These are phyloP conservation scores for Iberis pinnata DNA, from an alignment of 345 rosid genomes.

Conservation along the genomic window DNA sequence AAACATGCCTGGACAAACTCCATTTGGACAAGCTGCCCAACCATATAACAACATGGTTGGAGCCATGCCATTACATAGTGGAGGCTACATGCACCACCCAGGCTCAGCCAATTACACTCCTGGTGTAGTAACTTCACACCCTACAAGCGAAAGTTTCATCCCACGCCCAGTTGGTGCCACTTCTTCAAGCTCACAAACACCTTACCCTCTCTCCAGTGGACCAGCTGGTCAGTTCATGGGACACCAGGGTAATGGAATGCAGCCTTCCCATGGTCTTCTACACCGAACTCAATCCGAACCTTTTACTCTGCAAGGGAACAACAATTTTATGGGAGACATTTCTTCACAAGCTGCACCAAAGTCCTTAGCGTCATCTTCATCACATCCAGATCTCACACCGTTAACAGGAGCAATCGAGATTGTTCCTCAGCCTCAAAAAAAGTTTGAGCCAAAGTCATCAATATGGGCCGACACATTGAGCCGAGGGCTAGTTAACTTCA, in stretches of 20 bases:
- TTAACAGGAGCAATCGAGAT: slow-evolving; percentile 38
- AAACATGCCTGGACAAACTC: slow-evolving; percentile 31
- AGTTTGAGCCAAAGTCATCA: slow-evolving; percentile 87
- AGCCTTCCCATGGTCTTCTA: slow-evolving; percentile 17
- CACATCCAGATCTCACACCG: slow-evolving; percentile 46
- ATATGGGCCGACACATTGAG: slow-evolving; percentile 94
- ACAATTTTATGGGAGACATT: slow-evolving; percentile 14
- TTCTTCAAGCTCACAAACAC: slow-evolving; percentile 17
- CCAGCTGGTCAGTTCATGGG: slow-evolving; percentile 15
- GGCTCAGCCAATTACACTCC: slow-evolving; percentile 30
- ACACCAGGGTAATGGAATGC: slow-evolving; percentile 11
- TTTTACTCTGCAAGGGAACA: neutral
- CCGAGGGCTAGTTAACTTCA: slow-evolving; percentile 87
- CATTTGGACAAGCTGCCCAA: slow-evolving; percentile 34
- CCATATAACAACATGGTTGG: slow-evolving; percentile 14
- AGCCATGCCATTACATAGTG: slow-evolving; percentile 28
- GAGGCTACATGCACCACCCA: slow-evolving; percentile 35
- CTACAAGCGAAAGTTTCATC: slow-evolving; percentile 12
- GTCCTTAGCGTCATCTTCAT: slow-evolving; percentile 29
- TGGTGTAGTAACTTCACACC: slow-evolving; percentile 20
- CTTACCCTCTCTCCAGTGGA: slow-evolving; percentile 10
- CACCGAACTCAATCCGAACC: slow-evolving; percentile 22
- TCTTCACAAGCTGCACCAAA: slow-evolving; percentile 28
- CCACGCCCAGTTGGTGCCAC: slow-evolving; percentile 17
- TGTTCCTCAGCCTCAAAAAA: slow-evolving; percentile 56